These are phyloP conservation scores for Fusarium chaquense DNA, from an alignment of 2,329 filamentous ascomycete genomes.

Conservation along the genomic window DNA sequence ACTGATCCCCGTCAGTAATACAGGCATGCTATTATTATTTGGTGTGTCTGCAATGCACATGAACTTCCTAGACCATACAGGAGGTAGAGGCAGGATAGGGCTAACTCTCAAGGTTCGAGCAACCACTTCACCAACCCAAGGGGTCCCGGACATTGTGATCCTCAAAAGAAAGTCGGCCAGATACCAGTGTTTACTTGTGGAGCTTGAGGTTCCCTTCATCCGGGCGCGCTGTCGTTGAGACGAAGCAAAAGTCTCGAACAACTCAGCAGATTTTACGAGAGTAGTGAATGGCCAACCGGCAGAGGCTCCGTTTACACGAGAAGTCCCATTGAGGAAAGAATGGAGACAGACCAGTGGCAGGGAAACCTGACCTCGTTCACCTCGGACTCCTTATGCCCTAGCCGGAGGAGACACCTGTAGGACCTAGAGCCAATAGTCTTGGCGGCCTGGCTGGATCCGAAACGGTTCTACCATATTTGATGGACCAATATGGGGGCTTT, in stretches of 20 bases:
- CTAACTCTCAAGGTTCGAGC: slow-evolving; percentile 7
- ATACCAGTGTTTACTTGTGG: slow-evolving; percentile 21
- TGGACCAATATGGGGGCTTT: slow-evolving; percentile 10
- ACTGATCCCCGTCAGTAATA: slow-evolving; percentile 28
- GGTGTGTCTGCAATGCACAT: slow-evolving; percentile 6
- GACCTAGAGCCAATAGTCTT: slow-evolving; percentile 12
- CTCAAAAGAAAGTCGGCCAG: slow-evolving; percentile 12
- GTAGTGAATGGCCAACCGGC: slow-evolving; percentile 18
- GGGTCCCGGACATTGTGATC: slow-evolving; percentile 8
- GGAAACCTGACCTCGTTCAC: slow-evolving; percentile 8
- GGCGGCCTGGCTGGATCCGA: slow-evolving; percentile 6
- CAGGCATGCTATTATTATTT: slow-evolving; percentile 27
- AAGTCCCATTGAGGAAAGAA: slow-evolving; percentile 35
- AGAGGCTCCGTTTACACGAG: slow-evolving; percentile 17
- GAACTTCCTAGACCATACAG: slow-evolving; percentile 24
- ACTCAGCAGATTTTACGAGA: slow-evolving; percentile 1
- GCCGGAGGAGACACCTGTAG: slow-evolving; percentile 6
- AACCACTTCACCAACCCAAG: slow-evolving; percentile 16
- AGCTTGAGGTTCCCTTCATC: slow-evolving; percentile 25
- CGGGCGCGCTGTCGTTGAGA: slow-evolving; percentile 20
- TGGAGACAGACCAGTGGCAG: slow-evolving; percentile 31
- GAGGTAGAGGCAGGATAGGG: slow-evolving; percentile 24
- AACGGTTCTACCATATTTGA: slow-evolving; percentile 4
- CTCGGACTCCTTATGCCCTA: background rate
- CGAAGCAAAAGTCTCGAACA: slow-evolving; percentile 18